These are phyloP conservation scores for Hyaloscypha finlandica DNA, from an alignment of 495 filamentous ascomycete genomes.

Conservation along the genomic window DNA sequence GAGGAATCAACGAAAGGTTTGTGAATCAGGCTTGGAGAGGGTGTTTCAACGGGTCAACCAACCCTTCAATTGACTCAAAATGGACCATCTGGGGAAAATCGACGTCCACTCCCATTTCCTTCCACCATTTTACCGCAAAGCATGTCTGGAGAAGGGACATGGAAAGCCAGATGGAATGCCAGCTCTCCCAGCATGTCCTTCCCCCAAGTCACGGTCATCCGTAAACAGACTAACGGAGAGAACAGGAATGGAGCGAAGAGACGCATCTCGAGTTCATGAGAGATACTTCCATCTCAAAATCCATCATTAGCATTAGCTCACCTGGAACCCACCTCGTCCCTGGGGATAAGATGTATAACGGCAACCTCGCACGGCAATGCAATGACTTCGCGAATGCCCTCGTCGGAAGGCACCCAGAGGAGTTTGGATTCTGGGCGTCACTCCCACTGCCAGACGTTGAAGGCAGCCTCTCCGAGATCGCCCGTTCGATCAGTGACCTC, in stretches of 20 bases:
- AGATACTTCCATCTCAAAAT: slow-evolving; percentile 44
- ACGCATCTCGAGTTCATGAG: slow-evolving; percentile 51
- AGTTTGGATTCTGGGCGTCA: slow-evolving; percentile 52
- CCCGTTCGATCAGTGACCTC: slow-evolving; percentile 40
- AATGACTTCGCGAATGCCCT: slow-evolving; percentile 47
- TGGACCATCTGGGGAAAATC: background rate
- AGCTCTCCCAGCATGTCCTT: slow-evolving; percentile 18
- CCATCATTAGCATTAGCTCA: slow-evolving; percentile 53
- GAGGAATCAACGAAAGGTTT: no score
- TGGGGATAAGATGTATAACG: slow-evolving; percentile 36
- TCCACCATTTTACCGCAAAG: slow-evolving; percentile 5
- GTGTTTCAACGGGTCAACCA: no score
- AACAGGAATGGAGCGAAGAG: slow-evolving; percentile 44
- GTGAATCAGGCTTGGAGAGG: no score
- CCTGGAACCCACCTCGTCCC: slow-evolving; percentile 47
- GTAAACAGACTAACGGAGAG: background rate
- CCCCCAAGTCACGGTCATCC: background rate
- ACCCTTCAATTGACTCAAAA: background rate
- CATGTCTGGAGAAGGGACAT: background rate
- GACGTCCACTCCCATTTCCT: slow-evolving; percentile 17
- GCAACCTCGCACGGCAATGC: slow-evolving; percentile 35
- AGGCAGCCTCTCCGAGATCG: slow-evolving; percentile 46
- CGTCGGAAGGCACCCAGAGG: slow-evolving; percentile 37
- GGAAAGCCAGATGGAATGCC: slow-evolving; percentile 49
- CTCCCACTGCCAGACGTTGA: slow-evolving; percentile 50